Evolutionary conservation across 1,139 yeast genomes (phyloP).

Genomic region (Suhomyces anneliseae): DNA sequence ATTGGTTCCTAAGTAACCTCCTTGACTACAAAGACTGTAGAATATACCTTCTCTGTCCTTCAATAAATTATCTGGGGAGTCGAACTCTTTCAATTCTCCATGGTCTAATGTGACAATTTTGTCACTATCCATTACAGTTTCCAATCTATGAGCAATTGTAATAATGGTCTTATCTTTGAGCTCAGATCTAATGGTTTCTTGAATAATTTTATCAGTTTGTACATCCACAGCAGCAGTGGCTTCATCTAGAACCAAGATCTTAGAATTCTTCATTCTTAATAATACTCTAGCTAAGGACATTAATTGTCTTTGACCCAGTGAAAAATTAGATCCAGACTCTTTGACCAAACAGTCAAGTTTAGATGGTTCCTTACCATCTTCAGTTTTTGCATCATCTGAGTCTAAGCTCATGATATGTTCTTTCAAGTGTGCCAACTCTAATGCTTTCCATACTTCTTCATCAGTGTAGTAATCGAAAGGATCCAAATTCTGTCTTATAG

Average conservation of each 20-base stretch:
- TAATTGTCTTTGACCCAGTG: slow-evolving; percentile 77
- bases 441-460: slow-evolving; percentile 54
- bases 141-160: slow-evolving; percentile 81
- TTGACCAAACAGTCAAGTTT: slow-evolving; percentile 47
- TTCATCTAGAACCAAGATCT: slow-evolving; percentile 71
- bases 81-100: slow-evolving; percentile 72
- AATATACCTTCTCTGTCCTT: slow-evolving; percentile 46
- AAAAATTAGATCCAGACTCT: slow-evolving; percentile 73
- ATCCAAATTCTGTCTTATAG: slow-evolving; percentile 59
- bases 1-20: slow-evolving; percentile 28
- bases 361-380: slow-evolving; percentile 23
- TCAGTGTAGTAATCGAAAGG: slow-evolving; percentile 55
- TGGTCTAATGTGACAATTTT: slow-evolving; percentile 65
- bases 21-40: slow-evolving; percentile 51
- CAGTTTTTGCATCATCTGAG: slow-evolving; percentile 15
- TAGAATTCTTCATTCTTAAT: slow-evolving; percentile 51
- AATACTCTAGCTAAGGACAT: slow-evolving; percentile 76
- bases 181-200: slow-evolving; percentile 66
- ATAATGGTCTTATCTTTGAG: slow-evolving; percentile 68
- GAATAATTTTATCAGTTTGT: slow-evolving; percentile 73
- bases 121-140: slow-evolving; percentile 81
- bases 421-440: slow-evolving; percentile 54
- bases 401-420: slow-evolving; percentile 42
- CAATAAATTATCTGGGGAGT: slow-evolving; percentile 54
- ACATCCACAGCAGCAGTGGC: slow-evolving; percentile 87